Evolutionary conservation across 176 grass and related monocot genomes (phyloP), one percentile per base, ranked within the genome.

Genomic region (Oryza longistaminata): DNA sequence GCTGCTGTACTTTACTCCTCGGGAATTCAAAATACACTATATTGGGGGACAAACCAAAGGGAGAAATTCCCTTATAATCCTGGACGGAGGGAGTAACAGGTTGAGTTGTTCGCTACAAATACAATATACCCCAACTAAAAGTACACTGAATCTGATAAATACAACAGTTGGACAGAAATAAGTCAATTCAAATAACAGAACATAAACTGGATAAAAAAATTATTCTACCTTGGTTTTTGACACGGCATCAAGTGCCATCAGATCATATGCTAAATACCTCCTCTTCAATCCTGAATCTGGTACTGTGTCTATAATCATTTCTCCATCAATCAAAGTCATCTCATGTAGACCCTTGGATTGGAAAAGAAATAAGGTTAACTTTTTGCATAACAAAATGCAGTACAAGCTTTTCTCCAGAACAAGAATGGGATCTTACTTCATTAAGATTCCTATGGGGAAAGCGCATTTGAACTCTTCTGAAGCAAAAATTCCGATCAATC

Each of bases 251-350:
- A 93, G 87, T 21, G 96, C 90, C 89, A 98, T 93, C 49, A 98
- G 81, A 92, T 98, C 96, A 90, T 95, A 98, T 21, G 89, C 85
- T 75, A 98, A 79, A 76, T 93, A 98, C 82, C 93, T 93, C 87
- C 93, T 93, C 83, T 91, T 98, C 87, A 95, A 87, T 80, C 96
- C 91, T 80, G 88, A 82, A 87, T 95, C 91, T 71, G 92, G 92
- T 85, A 98, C 83, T 64, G 86, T 93, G 74, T 98, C 96, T 84
- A 98, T 98, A 87, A 98, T 95, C 96, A 98, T 98, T 80, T 98
- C 96, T 29, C 96, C 96, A 88, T 98, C 96, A 90, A 98, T 93
- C 91, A 98, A 88, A 9, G 93, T 98, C 86, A 84, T 89, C 45
- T 88, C 76, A 92, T 98, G 96, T 46, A 90, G 89, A 44, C 85